Evolutionary conservation across 768 basidiomycete genomes (phyloP), one percentile per base, ranked within the genome.

Genomic region (Termitomyces sp.): DNA sequence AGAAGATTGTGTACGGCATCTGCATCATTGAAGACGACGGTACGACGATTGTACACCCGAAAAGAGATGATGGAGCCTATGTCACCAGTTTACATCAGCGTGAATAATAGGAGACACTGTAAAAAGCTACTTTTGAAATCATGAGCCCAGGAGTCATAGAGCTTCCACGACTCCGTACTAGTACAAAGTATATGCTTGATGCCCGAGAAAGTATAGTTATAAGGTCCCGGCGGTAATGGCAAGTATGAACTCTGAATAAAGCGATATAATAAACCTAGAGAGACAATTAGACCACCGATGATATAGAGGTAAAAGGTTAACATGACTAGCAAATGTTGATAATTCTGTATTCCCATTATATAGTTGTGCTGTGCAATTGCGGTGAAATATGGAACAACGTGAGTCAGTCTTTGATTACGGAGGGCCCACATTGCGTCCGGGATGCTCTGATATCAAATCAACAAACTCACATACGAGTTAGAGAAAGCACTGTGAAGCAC

Each of bases 11-110:
- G 66, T 4, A 81, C 74, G 8, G 78, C 67, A 26, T 64, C 61
- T 46, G 70, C 68, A 47, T 73, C 74, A 65, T 82, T 84, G 9
- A 85, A 69, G 42, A 84, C 72, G 48, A 85, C 62, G 26, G 78
- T 69, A 21, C 68, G 69, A n/a, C 67, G 70, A 56, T 78, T 81
- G 58, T 78, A 72, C 26, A 75, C 63, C 33, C 70, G 72, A 56
- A 78, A 77, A 23, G 78, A 78, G 30, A 85, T 72, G 12, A 85
- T 63, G n/a, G 77, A 67, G 14, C 70, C 77, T 75, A 54, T 31
- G 26, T 47, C n/a, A 46, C 14, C 23, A 59, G 21, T 41, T 38
- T 52, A 43, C 8, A 28, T 56, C 30, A 47, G 43, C 28, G 14
- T 38, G 14, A 43, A 41, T 30, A n/a, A 1, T 14, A 10, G 30